Base-by-base conservation (phyloP, 2,329 filamentous ascomycete species). In the Lachnellula hyalina region DNA sequence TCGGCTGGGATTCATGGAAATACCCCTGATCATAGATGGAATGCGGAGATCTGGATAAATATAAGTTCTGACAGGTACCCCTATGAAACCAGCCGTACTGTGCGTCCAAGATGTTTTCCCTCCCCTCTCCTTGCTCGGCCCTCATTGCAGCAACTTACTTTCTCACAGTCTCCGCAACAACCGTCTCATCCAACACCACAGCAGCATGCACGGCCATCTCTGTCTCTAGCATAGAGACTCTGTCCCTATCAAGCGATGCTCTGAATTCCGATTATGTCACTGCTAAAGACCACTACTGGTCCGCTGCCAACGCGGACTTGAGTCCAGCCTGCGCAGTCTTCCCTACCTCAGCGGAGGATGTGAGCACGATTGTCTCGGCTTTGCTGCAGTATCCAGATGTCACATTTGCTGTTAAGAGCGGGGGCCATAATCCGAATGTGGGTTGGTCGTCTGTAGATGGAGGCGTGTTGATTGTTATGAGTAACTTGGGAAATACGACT, bases 341-440 rank as follows among this genome's bases (percentile, higher is more conserved):
- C 21, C 73, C 72, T 4, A 56, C 59, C 6, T 60, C 59, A 11
- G 62, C 71, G 2, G 54, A 65, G 17, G 67, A 74, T 12, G 71
- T 73, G 15, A 63, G 71, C 7, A 21, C 19, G 4, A 63, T 67
- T 17, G 63, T 74, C 8, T 62, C 55, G 34, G 49, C 69, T 12
- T 61, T 73, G 15, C 65, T 67, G 45, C 55, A 63, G 9, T 58
- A 59, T 52, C 57, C 65, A 1, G 61, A 65, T 46, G 71, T 71
- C 7, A 44, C 59, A 0, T 77, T 77, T 62, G 73, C 75, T 4
- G 68, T 71, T 25, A 72, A 72, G 38, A 71, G 71, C 53, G 74
- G 74, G 17, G 75, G 74, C 0, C 75, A 77, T 62, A 70, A 70
- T 34, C 65, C 71, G 5, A 72, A 73, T 59, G 62, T 67, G 0